These are phyloP conservation scores for Polytolypa hystricis DNA, from an alignment of 2,329 filamentous ascomycete species.

Conservation along the genomic window DNA sequence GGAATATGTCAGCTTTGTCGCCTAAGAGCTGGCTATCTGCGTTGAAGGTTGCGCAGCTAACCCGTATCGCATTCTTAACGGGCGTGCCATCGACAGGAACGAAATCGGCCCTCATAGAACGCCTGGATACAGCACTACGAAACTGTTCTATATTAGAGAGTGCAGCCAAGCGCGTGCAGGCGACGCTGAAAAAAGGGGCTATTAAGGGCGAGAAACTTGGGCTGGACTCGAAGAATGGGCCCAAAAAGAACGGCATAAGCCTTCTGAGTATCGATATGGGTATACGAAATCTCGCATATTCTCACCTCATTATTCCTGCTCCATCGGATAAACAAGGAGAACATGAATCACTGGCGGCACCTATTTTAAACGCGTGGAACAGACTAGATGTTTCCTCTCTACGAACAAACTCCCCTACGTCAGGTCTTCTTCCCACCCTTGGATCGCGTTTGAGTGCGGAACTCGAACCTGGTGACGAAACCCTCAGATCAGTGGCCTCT, in stretches of 20 bases:
- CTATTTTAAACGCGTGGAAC: slow-evolving; percentile 32
- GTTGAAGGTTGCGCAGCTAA: slow-evolving; percentile 45
- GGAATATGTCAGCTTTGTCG: slow-evolving; percentile 1
- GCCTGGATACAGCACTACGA: slow-evolving; percentile 29
- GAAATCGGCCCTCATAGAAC: slow-evolving; percentile 44
- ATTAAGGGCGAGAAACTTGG: no score
- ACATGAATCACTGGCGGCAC: slow-evolving; percentile 7
- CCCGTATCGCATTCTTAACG: slow-evolving; percentile 48
- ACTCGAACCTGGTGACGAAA: no score
- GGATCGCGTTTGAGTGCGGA: no score
- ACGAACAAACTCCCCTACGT: slow-evolving; percentile 4
- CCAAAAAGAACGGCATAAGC: slow-evolving; percentile 24
- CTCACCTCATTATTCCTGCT: slow-evolving; percentile 41
- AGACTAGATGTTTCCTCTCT: slow-evolving; percentile 26
- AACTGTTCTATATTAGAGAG: no score
- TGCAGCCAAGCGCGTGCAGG: no score
- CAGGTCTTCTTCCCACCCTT: no score
- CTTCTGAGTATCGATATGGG: slow-evolving; percentile 77
- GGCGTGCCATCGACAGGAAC: slow-evolving; percentile 50
- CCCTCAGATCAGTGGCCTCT: no score
- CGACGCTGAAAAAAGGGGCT: no score
- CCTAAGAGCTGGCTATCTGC: slow-evolving; percentile 22
- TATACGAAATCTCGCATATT: slow-evolving; percentile 68
- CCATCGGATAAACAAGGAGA: slow-evolving; percentile 10
- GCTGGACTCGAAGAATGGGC: no score